These are phyloP conservation scores for Limtongozyma cylindracea DNA, from an alignment of 805 yeast species.

Conservation along the genomic window DNA sequence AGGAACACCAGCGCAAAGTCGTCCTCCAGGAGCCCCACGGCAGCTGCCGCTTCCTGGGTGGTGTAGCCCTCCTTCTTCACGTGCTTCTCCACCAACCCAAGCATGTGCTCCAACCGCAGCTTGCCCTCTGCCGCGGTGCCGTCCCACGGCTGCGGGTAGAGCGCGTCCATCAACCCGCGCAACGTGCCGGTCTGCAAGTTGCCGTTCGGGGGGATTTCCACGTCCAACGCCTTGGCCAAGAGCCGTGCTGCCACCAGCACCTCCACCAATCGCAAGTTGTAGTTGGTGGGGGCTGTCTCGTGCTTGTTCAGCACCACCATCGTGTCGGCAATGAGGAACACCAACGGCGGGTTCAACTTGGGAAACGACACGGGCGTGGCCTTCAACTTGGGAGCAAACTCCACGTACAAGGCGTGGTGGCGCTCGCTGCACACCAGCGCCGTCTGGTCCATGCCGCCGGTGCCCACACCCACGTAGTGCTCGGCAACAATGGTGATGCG, in stretches of 20 bases:
- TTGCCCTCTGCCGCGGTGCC: conserved; percentile 18
- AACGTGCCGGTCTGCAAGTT: conserved; percentile 31
- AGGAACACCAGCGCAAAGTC: conserved; percentile 20
- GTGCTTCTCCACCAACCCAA: conserved; percentile 14
- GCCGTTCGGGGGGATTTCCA: conserved; percentile 18
- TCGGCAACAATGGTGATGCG: conserved; percentile 38
- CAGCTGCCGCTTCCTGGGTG: conserved; percentile 17
- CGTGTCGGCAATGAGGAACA: conserved; percentile 38
- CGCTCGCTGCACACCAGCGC: conserved; percentile 42
- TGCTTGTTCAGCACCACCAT: conserved; percentile 36
- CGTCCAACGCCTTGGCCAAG: conserved; percentile 20
- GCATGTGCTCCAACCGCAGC: conserved; percentile 12
- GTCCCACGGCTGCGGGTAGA: conserved; percentile 17
- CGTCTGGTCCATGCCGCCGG: conserved; percentile 66
- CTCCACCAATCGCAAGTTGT: conserved; percentile 50
- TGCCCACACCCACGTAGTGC: conserved; percentile 48
- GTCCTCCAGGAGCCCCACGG: conserved; percentile 13
- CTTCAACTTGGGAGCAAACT: conserved; percentile 29
- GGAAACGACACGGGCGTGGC: conserved; percentile 34
- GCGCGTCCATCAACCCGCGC: conserved; percentile 34
- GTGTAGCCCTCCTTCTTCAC: conserved; percentile 20
- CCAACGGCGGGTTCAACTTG: conserved; percentile 12
- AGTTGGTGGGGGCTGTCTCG: conserved; percentile 45
- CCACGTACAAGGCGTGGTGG: conserved; percentile 29
- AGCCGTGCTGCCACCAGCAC: conserved; percentile 41